phyloP scores from a whole-genome alignment of 345 rosid species.

The Draba incana region DNA sequence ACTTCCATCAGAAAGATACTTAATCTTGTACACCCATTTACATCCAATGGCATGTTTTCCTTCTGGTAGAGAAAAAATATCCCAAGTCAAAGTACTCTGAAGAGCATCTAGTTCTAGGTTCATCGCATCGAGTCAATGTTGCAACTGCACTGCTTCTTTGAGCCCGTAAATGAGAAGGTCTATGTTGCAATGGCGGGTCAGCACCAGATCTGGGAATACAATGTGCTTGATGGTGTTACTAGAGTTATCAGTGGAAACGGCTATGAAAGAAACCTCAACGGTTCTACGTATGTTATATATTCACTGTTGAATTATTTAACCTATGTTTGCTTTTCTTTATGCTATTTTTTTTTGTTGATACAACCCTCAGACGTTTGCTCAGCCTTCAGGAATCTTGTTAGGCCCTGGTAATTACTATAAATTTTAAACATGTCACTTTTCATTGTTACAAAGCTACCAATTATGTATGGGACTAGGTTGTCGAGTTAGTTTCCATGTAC shows the following conservation, averaged over 20 bases:
- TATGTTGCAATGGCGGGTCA: slow-evolving; percentile 97
- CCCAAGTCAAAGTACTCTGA: no score
- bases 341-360: slow-evolving; percentile 34
- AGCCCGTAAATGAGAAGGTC: slow-evolving; percentile 70
- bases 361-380: slow-evolving; percentile 80
- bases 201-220: slow-evolving; percentile 95
- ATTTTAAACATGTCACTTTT: slow-evolving; percentile 9
- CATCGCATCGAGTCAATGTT: no score
- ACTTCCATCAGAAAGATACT: no score
- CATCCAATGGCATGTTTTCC: no score
- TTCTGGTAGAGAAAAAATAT: no score
- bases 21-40: no score
- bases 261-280: slow-evolving; percentile 88
- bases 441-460: background rate
- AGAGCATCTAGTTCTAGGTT: no score
- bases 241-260: slow-evolving; percentile 92
- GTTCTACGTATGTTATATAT: slow-evolving; percentile 59
- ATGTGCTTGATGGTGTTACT: slow-evolving; percentile 61
- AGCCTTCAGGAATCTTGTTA: slow-evolving; percentile 87
- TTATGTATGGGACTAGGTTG: no score
- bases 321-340: background rate
- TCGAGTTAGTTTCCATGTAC: no score
- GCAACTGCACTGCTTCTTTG: no score
- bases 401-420: slow-evolving; percentile 58
- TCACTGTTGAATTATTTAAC: background rate